phyloP scores from a whole-genome alignment of 108 stramenopile species.

The Schizochytrium sp. region DNA sequence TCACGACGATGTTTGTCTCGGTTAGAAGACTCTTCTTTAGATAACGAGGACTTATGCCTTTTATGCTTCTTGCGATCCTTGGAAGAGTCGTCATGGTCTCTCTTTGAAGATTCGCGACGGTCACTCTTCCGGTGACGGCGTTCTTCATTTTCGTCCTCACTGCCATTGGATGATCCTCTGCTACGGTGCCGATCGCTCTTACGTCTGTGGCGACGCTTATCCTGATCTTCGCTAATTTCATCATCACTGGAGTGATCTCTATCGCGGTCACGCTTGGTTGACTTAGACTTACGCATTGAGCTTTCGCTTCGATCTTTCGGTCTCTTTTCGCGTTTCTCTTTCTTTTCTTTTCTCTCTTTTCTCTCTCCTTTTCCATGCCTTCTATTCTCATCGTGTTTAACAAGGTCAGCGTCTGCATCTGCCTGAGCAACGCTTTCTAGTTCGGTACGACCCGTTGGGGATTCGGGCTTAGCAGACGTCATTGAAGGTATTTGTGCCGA shows the following conservation, averaged over 20 bases:
- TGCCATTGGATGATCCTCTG: too few species aligned
- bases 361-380: neutral
- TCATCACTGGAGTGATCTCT: too few species aligned
- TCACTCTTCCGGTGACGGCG: neutral
- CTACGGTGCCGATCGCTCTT: too few species aligned
- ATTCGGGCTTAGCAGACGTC: neutral
- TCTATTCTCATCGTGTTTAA: neutral
- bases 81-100: neutral
- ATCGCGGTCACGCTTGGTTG: too few species aligned
- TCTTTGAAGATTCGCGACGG: neutral
- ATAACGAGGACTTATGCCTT: neutral
- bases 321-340: neutral
- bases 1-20: neutral
- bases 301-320: too few species aligned
- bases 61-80: neutral
- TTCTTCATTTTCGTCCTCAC: neutral
- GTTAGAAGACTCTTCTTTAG: neutral
- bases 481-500: too few species aligned
- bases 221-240: too few species aligned
- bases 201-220: too few species aligned
- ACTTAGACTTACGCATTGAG: too few species aligned
- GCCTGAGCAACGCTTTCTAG: neutral
- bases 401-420: neutral
- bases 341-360: conserved; percentile 10
- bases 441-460: neutral